Conservation (phyloP, 2,329 filamentous ascomycete genomes). For the Uncinocarpus reesii region DNA sequence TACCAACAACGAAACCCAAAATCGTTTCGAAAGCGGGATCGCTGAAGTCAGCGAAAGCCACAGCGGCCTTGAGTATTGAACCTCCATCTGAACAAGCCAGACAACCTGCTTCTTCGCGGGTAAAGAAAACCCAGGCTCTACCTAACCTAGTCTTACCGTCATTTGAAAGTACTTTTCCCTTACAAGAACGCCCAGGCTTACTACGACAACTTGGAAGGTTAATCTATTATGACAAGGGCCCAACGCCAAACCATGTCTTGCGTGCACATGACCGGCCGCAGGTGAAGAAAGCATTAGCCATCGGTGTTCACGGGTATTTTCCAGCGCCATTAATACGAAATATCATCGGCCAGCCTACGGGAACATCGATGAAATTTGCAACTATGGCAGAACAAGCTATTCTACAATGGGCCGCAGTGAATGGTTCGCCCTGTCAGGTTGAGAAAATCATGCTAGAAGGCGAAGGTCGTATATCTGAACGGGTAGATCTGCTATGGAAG, state of each 20-base stretch:
- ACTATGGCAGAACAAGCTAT: conserved; percentile 78
- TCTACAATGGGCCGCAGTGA: conserved; percentile 64
- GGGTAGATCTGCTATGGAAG: conserved; percentile 89
- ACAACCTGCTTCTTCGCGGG: conserved; percentile 1
- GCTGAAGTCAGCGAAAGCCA: not conserved
- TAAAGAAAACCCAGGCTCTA: conserved; percentile 22
- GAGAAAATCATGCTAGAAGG: conserved; percentile 92
- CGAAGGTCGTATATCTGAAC: conserved; percentile 80
- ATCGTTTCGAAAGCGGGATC: conserved; percentile 19
- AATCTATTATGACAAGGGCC: conserved; percentile 45
- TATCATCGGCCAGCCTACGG: conserved; percentile 87
- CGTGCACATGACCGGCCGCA: conserved; percentile 57
- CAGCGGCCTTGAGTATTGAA: not conserved
- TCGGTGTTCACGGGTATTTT: conserved; percentile 90
- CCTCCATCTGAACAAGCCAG: conserved; percentile 13
- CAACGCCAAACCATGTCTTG: conserved; percentile 58
- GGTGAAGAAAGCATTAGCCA: conserved; percentile 77
- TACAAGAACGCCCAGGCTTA: conserved; percentile 49
- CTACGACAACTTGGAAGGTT: conserved; percentile 45
- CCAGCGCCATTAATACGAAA: conserved; percentile 78
- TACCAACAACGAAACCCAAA: conserved; percentile 18
- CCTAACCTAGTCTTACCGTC: conserved; percentile 42
- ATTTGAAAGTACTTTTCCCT: conserved; percentile 39
- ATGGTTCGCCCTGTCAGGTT: conserved; percentile 68
- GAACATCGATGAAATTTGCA: conserved; percentile 87